Evolutionary conservation across 139 green algal species (phyloP).

Genomic region (Asterochloris sp.): DNA sequence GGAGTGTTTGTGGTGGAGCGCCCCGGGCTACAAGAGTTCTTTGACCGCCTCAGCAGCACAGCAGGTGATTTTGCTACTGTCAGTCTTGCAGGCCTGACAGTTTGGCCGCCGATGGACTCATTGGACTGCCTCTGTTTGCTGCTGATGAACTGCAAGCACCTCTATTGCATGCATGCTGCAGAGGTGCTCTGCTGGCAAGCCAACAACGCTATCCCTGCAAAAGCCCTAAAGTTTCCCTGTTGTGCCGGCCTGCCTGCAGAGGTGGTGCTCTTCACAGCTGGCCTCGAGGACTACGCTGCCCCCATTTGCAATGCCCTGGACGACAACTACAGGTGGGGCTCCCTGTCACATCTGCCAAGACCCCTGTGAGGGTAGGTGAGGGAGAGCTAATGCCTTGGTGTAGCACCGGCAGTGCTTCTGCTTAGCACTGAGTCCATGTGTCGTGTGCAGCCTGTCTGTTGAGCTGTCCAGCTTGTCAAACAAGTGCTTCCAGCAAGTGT

Average conservation of each 20-base stretch:
- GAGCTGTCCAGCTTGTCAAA: too few species aligned
- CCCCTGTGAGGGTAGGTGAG: too few species aligned
- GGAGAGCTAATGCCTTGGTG: too few species aligned
- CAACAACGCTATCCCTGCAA: neutral
- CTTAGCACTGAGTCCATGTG: too few species aligned
- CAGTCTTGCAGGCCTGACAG: too few species aligned
- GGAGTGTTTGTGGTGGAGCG: constrained; percentile 85
- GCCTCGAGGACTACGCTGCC: constrained; percentile 80
- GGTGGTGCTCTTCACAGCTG: constrained; percentile 88
- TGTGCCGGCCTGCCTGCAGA: constrained; percentile 34
- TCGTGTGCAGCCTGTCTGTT: too few species aligned
- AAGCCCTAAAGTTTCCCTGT: neutral
- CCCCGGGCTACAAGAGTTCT: constrained; percentile 73
- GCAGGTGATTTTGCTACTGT: constrained; percentile 8
- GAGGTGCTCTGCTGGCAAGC: too few species aligned
- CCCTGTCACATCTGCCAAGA: too few species aligned
- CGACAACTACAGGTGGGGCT: constrained; percentile 26
- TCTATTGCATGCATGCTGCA: neutral
- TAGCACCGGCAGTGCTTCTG: too few species aligned
- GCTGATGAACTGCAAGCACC: neutral
- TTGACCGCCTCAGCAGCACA: constrained; percentile 35
- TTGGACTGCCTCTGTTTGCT: neutral
- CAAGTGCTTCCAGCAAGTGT: too few species aligned
- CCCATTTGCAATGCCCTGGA: constrained; percentile 76
- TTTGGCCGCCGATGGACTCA: too few species aligned